Evolutionary conservation across 805 yeast genomes (phyloP), one percentile per base, ranked within the genome.

Genomic region (Ogataea neopini): DNA sequence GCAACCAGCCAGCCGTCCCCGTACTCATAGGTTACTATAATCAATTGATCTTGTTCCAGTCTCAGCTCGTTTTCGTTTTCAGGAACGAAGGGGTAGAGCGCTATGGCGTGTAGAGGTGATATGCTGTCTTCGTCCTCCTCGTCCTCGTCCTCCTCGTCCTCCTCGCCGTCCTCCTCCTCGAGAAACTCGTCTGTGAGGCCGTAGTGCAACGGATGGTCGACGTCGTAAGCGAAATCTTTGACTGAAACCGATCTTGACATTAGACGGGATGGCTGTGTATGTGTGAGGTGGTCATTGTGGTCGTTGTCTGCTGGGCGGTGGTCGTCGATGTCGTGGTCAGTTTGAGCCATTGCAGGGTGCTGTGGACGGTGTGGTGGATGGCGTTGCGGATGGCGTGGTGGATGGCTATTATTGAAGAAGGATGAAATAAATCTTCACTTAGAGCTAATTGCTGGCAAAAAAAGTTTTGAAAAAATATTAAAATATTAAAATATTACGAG

Each of bases 1-100:
- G 97, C 98, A 43, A 94, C 97, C 3, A 94, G 76, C 99, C 99
- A 94, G 6, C 99, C 99, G 64, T 92, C 97, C 20, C 98, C 98
- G 64, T 92, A 96, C 48, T 95, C 80, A 65, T 91, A 92, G 49
- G 85, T 81, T 25, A 94, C 86, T 79, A 90, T 84, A 2, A 94
- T 80, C 11, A 80, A 66, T 67, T 94, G 97, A 29, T 96, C 96
- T 58, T 86, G 95, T 11, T 61, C 68, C 26, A 94, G 70, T 9
- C 76, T 79, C 38, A 91, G 80, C 61, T 94, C 99, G 66, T 94
- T 94, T 58, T 89, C 96, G 65, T 94, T 94, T 63, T 94, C 98
- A 0, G 98, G 96, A 36, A 71, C 76, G 62, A 94, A 94, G 58
- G 91, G 92, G 63, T 89, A 94, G 39, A 94, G 64, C 0, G 97